Evolutionary conservation across 768 basidiomycete species (phyloP).

Genomic region (Xerocomellus chrysenteron): DNA sequence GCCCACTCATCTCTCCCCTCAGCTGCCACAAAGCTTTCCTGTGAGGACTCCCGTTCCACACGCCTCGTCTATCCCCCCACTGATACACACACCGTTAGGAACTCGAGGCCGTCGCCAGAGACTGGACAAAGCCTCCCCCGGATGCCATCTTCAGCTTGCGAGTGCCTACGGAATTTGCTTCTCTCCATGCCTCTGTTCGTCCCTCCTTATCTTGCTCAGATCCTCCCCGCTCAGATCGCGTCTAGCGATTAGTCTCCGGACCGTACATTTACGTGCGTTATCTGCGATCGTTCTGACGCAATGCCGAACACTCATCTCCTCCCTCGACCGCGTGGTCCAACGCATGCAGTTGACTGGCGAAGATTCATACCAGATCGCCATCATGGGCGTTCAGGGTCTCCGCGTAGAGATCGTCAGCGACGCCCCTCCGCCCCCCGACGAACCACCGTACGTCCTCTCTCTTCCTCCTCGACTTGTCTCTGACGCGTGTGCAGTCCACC

Average conservation of each 20-base stretch:
- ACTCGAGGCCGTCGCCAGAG: constrained; percentile 73
- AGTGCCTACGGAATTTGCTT: constrained; percentile 85
- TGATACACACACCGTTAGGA: constrained; percentile 48
- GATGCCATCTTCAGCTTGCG: constrained; percentile 74
- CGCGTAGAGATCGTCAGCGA: constrained; percentile 86
- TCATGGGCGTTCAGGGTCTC: constrained; percentile 76
- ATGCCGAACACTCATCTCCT: constrained; percentile 7
- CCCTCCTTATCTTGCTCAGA: constrained; percentile 4
- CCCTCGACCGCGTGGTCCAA: constrained; percentile 23
- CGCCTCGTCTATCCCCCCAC: neutral
- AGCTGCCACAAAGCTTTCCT: constrained; percentile 69
- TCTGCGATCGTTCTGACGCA: constrained; percentile 14
- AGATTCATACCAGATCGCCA: constrained; percentile 88
- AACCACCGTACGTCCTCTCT: constrained; percentile 60
- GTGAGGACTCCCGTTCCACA: constrained; percentile 40
- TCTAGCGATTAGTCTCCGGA: constrained; percentile 73
- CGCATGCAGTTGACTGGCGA: constrained; percentile 67
- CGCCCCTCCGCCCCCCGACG: constrained; percentile 80
- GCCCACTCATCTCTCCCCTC: constrained; percentile 1
- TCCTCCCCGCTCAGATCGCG: constrained; percentile 23
- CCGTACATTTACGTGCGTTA: constrained; percentile 77
- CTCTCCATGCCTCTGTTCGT: constrained; percentile 78
- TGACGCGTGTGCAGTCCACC: constrained; percentile 39
- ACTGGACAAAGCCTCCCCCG: constrained; percentile 86
- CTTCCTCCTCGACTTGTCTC: neutral